phyloP scores from a whole-genome alignment of 441 rosid species.

The Geranium incanum region DNA sequence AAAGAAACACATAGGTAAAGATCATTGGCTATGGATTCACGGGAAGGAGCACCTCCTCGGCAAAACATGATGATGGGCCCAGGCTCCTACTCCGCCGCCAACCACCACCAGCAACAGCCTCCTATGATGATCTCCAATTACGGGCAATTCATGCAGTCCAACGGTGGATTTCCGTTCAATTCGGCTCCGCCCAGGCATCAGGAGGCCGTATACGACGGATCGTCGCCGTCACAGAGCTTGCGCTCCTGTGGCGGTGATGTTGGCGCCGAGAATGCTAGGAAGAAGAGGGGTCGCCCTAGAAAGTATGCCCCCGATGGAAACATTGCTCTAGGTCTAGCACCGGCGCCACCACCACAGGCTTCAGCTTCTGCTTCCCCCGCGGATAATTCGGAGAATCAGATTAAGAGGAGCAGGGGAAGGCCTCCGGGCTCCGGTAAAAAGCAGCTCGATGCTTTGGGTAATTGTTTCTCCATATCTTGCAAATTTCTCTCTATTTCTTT shows the following conservation, averaged over 20 bases:
- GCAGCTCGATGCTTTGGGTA: slow-evolving; percentile 86
- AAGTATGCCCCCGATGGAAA: slow-evolving; percentile 64
- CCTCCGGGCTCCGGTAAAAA: slow-evolving; percentile 86
- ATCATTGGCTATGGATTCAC: background rate
- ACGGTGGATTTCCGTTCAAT: background rate
- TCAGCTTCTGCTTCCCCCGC: slow-evolving; percentile 50
- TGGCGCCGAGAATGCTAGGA: slow-evolving; percentile 49
- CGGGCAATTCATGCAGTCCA: background rate
- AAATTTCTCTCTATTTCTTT: background rate
- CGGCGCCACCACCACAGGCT: background rate
- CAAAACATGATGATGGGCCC: background rate
- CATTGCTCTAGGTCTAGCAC: background rate
- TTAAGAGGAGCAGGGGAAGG: slow-evolving; percentile 69
- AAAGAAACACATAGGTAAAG: background rate
- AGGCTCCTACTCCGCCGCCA: background rate
- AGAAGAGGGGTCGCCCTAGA: slow-evolving; percentile 87
- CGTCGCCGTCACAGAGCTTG: slow-evolving; percentile 34
- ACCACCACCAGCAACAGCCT: background rate
- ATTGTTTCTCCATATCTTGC: background rate
- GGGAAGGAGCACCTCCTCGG: background rate
- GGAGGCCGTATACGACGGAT: slow-evolving; percentile 43
- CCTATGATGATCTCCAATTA: background rate
- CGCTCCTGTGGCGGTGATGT: background rate
- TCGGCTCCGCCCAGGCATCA: slow-evolving; percentile 20
- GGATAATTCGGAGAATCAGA: slow-evolving; percentile 37